Base-by-base conservation (phyloP, 345 rosid species). In the Ceriops zippeliana region DNA sequence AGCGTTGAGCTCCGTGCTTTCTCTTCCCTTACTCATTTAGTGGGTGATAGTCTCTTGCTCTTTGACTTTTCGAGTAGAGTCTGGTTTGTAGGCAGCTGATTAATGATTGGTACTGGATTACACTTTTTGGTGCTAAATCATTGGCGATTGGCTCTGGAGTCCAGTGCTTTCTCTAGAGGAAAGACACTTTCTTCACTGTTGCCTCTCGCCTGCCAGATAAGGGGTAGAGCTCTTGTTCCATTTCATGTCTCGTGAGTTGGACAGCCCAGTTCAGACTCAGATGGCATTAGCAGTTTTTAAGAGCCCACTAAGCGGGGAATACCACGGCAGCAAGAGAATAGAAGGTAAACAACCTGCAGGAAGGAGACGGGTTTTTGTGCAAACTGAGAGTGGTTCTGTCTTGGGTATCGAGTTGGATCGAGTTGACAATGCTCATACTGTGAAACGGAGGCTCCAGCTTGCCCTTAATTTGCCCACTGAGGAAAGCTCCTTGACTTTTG, bases 381-480 rank as follows among this genome's bases (percentile, higher is more conserved):
- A 96, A 62, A 96, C 99, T 0, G 99, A 96, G 80, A 92, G 86
- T 11, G 99, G 98, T 47, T 96, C 93, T 80, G 99, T 96, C 26
- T 73, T 92, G 75, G 99, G 96, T n/a, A 92, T 96, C 97, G 99
- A 96, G 77, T 74, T 96, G 73, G 98, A 96, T 73, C 98, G 99
- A 16, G 56, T 88, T 58, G 99, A 96, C 75, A 96, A 83, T 79
- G 99, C 86, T 15, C 96, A 96, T 66, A 92, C 95, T 0, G 97
- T 96, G 68, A 96, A 96, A 65, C 84, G 96, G 66, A 87, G 99
- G 87, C 76, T 96, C 78, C 98, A 92, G 83, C 46, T 96, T 53
- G 99, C 98, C 16, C 88, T 96, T 31, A 89, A 92, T 72, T 76
- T 92, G 54, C 86, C 99, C 1, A 87, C 87, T 0, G 99, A 96